Conservation (phyloP, 2,329 filamentous ascomycete genomes). For the Microsporum ferrugineum region DNA sequence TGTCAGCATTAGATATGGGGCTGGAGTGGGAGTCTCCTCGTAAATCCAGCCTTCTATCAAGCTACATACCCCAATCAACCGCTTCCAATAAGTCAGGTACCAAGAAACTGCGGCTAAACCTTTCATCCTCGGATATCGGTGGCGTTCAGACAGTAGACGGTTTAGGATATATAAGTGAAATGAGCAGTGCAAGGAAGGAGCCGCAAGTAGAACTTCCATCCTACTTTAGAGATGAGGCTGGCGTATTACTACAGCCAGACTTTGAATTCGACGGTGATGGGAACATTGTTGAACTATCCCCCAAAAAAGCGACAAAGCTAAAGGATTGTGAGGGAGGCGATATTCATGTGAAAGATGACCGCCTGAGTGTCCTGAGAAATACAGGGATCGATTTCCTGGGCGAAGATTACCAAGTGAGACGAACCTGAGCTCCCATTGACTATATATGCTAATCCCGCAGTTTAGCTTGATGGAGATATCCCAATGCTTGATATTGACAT, state of each 20-base stretch:
- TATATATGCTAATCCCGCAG: neutral
- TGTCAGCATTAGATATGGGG: slow-evolving; percentile 35
- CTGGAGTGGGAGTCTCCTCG: slow-evolving; percentile 24
- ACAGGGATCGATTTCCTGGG: neutral
- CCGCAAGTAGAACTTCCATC: slow-evolving; percentile 20
- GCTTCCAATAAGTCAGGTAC: slow-evolving; percentile 16
- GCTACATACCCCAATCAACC: slow-evolving; percentile 26
- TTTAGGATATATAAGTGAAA: slow-evolving; percentile 34
- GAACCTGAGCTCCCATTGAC: neutral
- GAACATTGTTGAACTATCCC: slow-evolving; percentile 41
- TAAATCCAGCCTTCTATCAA: slow-evolving; percentile 24
- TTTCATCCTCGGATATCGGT: slow-evolving; percentile 41
- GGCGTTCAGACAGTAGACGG: slow-evolving; percentile 23
- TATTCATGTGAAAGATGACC: neutral
- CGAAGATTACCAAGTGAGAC: neutral
- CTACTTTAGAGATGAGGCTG: slow-evolving; percentile 32
- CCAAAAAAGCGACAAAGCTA: neutral
- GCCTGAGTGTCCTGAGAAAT: neutral
- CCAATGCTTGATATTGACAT: slow-evolving; percentile 18
- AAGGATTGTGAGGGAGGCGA: neutral
- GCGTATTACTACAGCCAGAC: slow-evolving; percentile 41
- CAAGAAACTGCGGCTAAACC: slow-evolving; percentile 30
- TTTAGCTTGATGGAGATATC: slow-evolving; percentile 9
- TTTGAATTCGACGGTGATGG: slow-evolving; percentile 54
- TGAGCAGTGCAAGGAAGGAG: slow-evolving; percentile 25